A percentile compares a stretch with the other conserved stretches of the same genome.
These are phyloP conservation scores for Rhynchospora tenuis DNA, from an alignment of 176 grass and related monocot genomes.

Conservation along the genomic window DNA sequence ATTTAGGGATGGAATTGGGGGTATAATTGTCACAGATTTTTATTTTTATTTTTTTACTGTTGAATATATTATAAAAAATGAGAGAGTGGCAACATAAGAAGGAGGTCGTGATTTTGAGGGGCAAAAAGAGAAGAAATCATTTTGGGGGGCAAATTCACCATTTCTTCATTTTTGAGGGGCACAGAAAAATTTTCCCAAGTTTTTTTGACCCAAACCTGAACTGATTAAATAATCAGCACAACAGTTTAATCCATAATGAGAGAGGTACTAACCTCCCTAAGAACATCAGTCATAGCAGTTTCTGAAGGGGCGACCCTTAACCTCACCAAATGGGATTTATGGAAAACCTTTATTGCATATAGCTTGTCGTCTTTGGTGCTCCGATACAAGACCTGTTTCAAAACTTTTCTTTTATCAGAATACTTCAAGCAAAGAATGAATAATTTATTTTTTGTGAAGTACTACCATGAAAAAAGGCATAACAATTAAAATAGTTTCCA, in stretches of 20 bases:
- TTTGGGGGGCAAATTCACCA: no score
- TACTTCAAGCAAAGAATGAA: conserved; percentile 3
- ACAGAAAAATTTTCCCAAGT: no score
- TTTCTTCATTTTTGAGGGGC: no score
- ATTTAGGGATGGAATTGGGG: no score
- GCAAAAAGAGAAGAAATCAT: no score
- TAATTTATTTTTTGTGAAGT: background rate
- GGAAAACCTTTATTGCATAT: conserved; percentile 88
- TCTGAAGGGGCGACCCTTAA: conserved; percentile 55
- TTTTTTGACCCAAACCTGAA: background rate
- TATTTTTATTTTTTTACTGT: no score
- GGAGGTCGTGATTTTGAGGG: no score
- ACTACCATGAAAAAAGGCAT: background rate
- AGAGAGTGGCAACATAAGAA: no score
- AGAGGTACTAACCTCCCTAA: conserved; percentile 61
- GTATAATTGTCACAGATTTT: no score
- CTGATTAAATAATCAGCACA: conserved; percentile 1
- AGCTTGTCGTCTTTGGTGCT: conserved; percentile 60
- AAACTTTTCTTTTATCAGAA: conserved; percentile 2
- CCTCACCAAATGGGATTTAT: conserved; percentile 66
- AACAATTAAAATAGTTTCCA: background rate
- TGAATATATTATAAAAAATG: no score
- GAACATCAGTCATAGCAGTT: conserved; percentile 98
- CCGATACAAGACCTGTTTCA: conserved; percentile 58
- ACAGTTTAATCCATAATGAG: background rate